These are phyloP conservation scores for Ustilago esculenta DNA, from an alignment of 1,284 basidiomycete species.

Conservation along the genomic window DNA sequence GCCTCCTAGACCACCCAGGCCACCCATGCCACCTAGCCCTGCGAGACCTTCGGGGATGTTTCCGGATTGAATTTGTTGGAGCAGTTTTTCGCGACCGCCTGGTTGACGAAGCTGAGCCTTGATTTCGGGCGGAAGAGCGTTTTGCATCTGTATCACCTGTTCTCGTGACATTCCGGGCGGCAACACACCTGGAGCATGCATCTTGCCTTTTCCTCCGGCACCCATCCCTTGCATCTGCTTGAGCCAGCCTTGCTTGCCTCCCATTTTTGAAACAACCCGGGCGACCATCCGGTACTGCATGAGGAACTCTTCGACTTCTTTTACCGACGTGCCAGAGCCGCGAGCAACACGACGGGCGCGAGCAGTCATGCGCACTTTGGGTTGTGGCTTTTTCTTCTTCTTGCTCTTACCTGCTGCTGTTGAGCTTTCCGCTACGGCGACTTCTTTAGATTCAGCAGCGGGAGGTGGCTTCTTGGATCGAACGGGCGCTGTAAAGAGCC, in stretches of 20 bases:
- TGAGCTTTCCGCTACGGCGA: constrained; percentile 32
- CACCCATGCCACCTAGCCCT: constrained; percentile 45
- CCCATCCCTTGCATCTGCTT: constrained; percentile 56
- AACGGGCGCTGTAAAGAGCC: constrained; percentile 56
- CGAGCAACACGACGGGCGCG: constrained; percentile 80
- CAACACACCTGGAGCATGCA: constrained; percentile 53
- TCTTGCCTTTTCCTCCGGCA: constrained; percentile 45
- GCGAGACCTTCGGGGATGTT: constrained; percentile 47
- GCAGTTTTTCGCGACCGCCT: constrained; percentile 61
- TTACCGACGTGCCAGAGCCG: constrained; percentile 93
- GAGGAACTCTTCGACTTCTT: constrained; percentile 94
- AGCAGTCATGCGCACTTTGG: constrained; percentile 61
- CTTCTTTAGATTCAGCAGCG: constrained; percentile 23
- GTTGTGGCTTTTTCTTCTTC: constrained; percentile 49
- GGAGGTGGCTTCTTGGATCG: constrained; percentile 33
- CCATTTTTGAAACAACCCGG: constrained; percentile 84
- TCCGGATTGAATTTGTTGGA: constrained; percentile 57
- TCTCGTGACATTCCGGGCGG: constrained; percentile 64
- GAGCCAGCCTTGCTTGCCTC: constrained; percentile 83
- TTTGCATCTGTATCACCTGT: constrained; percentile 65
- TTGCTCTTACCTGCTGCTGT: constrained; percentile 40
- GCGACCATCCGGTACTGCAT: constrained; percentile 70
- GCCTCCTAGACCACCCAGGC: constrained; percentile 37
- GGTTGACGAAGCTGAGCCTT: constrained; percentile 66
- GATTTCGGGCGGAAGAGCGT: constrained; percentile 63